A percentile compares a stretch with the other conserved stretches of the same genome.
Conservation (phyloP, 192 early-diverging fungal species). For the Rhizoclosmatium sp. region DNA sequence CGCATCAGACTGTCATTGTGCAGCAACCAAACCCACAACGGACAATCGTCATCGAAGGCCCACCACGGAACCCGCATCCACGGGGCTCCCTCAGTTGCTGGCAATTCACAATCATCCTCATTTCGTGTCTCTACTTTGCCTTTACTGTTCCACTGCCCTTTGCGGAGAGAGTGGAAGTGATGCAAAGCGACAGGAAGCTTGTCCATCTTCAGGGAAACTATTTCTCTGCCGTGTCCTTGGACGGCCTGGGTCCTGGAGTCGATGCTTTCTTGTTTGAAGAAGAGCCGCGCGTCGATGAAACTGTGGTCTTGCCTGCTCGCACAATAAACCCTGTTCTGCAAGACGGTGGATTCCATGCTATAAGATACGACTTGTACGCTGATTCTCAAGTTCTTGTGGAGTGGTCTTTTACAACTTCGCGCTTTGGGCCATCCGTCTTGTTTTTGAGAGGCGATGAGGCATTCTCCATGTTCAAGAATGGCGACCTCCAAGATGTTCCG, state of each 20-base stretch:
- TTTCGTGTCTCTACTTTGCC: not conserved
- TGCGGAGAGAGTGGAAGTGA: not conserved
- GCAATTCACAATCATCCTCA: not conserved
- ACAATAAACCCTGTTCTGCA: not conserved
- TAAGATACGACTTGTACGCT: conserved; percentile 21
- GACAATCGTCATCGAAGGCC: not conserved
- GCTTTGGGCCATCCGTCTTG: conserved; percentile 15
- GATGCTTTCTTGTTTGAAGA: conserved; percentile 11
- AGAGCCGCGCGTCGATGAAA: conserved; percentile 2
- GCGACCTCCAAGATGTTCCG: conserved; percentile 25
- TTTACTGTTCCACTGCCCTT: conserved; percentile 7
- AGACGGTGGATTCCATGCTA: not conserved
- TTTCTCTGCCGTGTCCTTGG: conserved; percentile 1
- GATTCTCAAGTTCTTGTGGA: conserved; percentile 3
- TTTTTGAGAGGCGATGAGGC: conserved; percentile 5
- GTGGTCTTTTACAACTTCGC: not conserved
- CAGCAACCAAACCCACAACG: not conserved
- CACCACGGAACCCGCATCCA: not conserved
- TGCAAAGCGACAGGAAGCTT: not conserved
- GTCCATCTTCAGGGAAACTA: not conserved
- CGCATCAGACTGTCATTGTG: not conserved
- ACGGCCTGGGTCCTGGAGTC: not conserved
- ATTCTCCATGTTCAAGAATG: conserved; percentile 4
- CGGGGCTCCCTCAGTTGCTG: conserved; percentile 3
- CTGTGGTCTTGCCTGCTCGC: not conserved